These are phyloP conservation scores for Ochetophila trinervis DNA, from an alignment of 306 rosid genomes.

Conservation along the genomic window DNA sequence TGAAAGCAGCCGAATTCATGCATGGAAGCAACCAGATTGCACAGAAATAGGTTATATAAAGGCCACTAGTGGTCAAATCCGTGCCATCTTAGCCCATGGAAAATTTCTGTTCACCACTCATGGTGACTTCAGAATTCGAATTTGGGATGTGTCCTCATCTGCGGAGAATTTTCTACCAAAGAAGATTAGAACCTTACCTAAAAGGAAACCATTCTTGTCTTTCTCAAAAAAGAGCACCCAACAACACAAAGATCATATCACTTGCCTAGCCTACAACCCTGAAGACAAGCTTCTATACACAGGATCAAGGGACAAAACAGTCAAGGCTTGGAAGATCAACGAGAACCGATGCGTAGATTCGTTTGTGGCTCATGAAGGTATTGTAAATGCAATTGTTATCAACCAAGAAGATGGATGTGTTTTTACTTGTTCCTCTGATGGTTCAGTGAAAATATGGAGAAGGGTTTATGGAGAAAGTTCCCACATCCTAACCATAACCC, in stretches of 20 bases:
- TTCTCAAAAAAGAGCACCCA: slow-evolving; percentile 30
- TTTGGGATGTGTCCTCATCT: slow-evolving; percentile 38
- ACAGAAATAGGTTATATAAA: slow-evolving; percentile 40
- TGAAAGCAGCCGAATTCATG: slow-evolving; percentile 42
- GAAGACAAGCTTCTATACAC: slow-evolving; percentile 50
- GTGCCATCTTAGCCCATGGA: slow-evolving; percentile 40
- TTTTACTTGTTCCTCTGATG: slow-evolving; percentile 58
- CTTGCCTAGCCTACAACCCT: slow-evolving; percentile 52
- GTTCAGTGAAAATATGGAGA: slow-evolving; percentile 57
- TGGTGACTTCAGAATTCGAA: slow-evolving; percentile 40
- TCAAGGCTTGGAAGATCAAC: slow-evolving; percentile 47
- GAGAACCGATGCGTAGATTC: slow-evolving; percentile 48
- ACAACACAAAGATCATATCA: slow-evolving; percentile 36
- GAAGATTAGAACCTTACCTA: slow-evolving; percentile 43
- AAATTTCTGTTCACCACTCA: slow-evolving; percentile 40
- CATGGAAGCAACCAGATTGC: slow-evolving; percentile 56
- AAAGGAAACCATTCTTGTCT: slow-evolving; percentile 23
- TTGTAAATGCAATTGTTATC: slow-evolving; percentile 42
- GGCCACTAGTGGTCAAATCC: slow-evolving; percentile 41
- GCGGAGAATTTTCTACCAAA: slow-evolving; percentile 34
- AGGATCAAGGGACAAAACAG: slow-evolving; percentile 56
- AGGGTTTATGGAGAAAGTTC: slow-evolving; percentile 54
- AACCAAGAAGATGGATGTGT: slow-evolving; percentile 57
- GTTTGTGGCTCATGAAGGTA: slow-evolving; percentile 48
- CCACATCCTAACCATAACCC: slow-evolving; percentile 52